Conservation (phyloP, 1,284 basidiomycete species). For the Hypsizygus ulmarius region DNA sequence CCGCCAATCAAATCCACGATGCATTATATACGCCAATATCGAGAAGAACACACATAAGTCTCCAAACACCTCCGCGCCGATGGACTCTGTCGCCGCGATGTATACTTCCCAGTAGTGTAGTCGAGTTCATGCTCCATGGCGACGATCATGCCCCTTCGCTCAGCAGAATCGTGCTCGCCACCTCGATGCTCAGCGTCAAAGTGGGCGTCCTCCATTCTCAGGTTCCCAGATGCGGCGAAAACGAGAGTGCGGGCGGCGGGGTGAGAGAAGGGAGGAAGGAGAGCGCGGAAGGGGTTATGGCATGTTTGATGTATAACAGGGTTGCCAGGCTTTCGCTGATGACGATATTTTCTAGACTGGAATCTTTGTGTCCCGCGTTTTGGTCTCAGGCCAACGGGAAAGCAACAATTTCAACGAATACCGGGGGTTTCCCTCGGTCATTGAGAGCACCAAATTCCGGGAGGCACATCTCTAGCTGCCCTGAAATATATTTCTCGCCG, state of each 20-base stretch:
- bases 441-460: too few relatives aligned
- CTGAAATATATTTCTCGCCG: too few relatives aligned
- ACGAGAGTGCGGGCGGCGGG: slow-evolving; percentile 15
- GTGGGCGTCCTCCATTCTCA: slow-evolving; percentile 27
- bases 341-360: slow-evolving; percentile 10
- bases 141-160: slow-evolving; percentile 16
- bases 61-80: slow-evolving; percentile 22
- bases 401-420: too few relatives aligned
- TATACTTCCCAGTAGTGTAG: slow-evolving; percentile 26
- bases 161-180: slow-evolving; percentile 5
- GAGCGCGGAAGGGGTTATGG: slow-evolving; percentile 15
- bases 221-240: slow-evolving; percentile 23
- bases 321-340: slow-evolving; percentile 28
- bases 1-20: slow-evolving; percentile 23
- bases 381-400: too few relatives aligned
- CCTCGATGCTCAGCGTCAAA: slow-evolving; percentile 18
- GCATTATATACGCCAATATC: slow-evolving; percentile 24
- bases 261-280: slow-evolving; percentile 20
- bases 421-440: too few relatives aligned
- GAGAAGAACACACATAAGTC: slow-evolving; percentile 26
- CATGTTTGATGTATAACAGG: slow-evolving; percentile 24
- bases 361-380: too few relatives aligned
- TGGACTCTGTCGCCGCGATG: slow-evolving; percentile 17
- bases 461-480: too few relatives aligned
- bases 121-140: slow-evolving; percentile 21